Evolutionary conservation across 2,329 filamentous ascomycete species (phyloP).

Genomic region (Aspergillus pseudoglaucus): DNA sequence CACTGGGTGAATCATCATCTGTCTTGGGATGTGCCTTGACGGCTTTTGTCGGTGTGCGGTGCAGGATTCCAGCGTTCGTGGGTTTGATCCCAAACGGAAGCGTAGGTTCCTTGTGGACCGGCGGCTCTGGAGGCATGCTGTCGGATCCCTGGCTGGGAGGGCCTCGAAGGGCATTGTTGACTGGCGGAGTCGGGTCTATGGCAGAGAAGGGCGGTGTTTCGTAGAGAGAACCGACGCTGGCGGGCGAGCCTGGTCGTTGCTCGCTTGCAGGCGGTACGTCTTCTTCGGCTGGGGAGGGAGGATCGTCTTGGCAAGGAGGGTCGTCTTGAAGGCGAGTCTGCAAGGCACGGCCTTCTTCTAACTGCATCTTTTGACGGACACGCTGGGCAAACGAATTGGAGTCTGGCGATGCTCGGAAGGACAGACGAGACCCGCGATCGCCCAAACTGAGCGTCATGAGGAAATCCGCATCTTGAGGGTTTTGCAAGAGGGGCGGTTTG

Average conservation of each 20-base stretch:
- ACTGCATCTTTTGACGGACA: conserved; percentile 47
- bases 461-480: conserved; percentile 32
- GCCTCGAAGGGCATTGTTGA: conserved; percentile 19
- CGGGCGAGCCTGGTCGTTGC: conserved; percentile 10
- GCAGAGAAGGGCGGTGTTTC: conserved; percentile 24
- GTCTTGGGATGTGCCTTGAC: conserved; percentile 4
- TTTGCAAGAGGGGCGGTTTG: conserved; percentile 27
- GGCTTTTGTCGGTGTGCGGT: not conserved
- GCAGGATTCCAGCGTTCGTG: not conserved
- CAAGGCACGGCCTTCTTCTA: conserved; percentile 46
- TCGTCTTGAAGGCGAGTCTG: conserved; percentile 36
- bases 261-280: not conserved
- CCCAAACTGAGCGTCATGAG: conserved; percentile 25
- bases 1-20: not conserved
- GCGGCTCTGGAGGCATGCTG: conserved; percentile 9
- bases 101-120: conserved; percentile 14
- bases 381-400: conserved; percentile 42
- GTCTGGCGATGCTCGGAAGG: conserved; percentile 32
- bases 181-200: conserved; percentile 16
- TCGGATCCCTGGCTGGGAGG: conserved; percentile 18
- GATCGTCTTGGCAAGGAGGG: conserved; percentile 20
- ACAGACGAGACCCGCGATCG: conserved; percentile 30
- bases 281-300: conserved; percentile 22
- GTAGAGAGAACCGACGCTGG: conserved; percentile 19
- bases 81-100: conserved; percentile 18